Evolutionary conservation across 78 protist species (phyloP), one percentile per base, ranked within the genome.

Genomic region (Dictyostelium brefeldianum): DNA sequence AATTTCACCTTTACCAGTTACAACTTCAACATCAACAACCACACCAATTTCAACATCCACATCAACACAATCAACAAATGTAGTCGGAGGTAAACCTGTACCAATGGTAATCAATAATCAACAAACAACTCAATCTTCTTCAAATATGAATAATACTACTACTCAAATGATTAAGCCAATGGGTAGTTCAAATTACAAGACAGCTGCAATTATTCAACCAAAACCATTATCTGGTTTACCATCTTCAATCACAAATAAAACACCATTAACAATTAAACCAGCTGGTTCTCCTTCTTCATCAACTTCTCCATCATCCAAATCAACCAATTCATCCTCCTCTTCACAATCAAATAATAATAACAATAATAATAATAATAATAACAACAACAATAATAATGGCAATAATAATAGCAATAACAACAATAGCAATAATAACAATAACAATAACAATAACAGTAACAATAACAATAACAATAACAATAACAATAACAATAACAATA

Each of bases 201-300:
- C 75, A 67, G 43, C 75, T 1, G 75, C 89, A 5, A 51, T 48
- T 27, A 59, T 47, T 64, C 77, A 36, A 31, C 79, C 54, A 67
- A 41, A 67, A 62, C 74, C 89, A 62, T 41, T 59, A 53, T 62
- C 70, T 11, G 70, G 70, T 6, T 22, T 62, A 0, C 70, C 70
- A 10, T 29, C 43, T 25, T 25, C n/a, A 25, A 36, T 36, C 43
- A 62, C 31, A 3, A 11, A 11, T 11, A 5, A 10, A 25, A 25
- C 36, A 14, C 70, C 70, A 62, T 62, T 62, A 62, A 62, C 70
- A 0, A 62, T 62, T 62, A 62, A 62, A 62, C 70, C 70, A 22
- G 43, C 70, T 22, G 22, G 69, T 59, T 1, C 25, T 31, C 78
- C 62, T 15, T 54, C 62, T 22, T 10, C 10, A 36, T 29, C 41